phyloP scores from a whole-genome alignment of 1,284 basidiomycete genomes.

The Schizophyllum amplum region DNA sequence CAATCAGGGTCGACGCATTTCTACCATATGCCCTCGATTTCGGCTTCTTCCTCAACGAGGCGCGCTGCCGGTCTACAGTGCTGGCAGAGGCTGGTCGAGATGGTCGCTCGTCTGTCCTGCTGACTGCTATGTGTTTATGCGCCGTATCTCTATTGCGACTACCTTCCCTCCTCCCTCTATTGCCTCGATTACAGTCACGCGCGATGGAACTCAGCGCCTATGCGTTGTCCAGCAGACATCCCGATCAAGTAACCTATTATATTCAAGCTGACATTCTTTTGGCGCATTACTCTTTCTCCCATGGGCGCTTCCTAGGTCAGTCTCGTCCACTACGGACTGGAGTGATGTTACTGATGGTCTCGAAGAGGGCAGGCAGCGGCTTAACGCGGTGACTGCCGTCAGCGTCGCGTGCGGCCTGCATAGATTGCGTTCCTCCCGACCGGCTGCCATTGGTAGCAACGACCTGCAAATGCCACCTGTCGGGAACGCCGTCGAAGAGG shows the following conservation, averaged over 20 bases:
- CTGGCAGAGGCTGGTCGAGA: not conserved
- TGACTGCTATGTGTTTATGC: not conserved
- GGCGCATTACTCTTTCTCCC: conserved; percentile 23
- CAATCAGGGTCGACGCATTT: conserved; percentile 24
- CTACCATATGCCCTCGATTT: conserved; percentile 24
- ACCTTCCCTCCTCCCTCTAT: conserved; percentile 4
- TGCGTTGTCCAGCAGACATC: conserved; percentile 7
- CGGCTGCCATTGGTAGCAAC: not conserved
- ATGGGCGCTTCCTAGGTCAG: conserved; percentile 9
- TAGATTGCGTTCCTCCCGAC: conserved; percentile 8
- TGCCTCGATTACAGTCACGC: conserved; percentile 3
- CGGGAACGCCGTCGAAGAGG: conserved; percentile 25
- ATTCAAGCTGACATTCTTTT: conserved; percentile 10
- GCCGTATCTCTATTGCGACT: not conserved
- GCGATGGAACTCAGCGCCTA: not conserved
- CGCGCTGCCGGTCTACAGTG: conserved; percentile 16
- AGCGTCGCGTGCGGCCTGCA: conserved; percentile 12
- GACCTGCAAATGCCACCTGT: conserved; percentile 15
- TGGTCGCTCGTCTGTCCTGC: not conserved
- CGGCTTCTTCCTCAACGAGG: conserved; percentile 30
- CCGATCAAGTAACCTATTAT: conserved; percentile 3
- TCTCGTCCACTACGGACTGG: not conserved
- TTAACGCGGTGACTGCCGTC: conserved; percentile 12
- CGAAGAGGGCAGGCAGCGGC: conserved; percentile 10
- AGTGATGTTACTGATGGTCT: not conserved